phyloP scores from a whole-genome alignment of 2,329 filamentous ascomycete genomes.

The Colletotrichum tanaceti region DNA sequence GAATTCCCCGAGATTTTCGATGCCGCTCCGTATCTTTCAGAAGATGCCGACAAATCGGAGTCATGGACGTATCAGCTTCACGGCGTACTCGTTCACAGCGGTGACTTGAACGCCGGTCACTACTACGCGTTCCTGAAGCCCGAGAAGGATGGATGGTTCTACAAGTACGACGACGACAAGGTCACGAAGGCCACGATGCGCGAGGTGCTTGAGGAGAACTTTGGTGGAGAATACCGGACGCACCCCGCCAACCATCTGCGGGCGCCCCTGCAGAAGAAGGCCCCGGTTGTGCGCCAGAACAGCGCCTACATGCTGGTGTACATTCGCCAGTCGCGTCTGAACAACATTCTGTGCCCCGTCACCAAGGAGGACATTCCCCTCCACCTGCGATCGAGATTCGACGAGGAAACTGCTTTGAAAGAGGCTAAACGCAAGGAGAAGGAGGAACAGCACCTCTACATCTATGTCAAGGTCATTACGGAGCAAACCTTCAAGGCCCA shows the following conservation, averaged over 20 bases:
- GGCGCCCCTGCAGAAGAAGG: conserved; percentile 64
- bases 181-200: conserved; percentile 93
- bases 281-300: conserved; percentile 72
- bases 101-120: conserved; percentile 95
- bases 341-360: conserved; percentile 82
- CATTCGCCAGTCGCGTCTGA: conserved; percentile 86
- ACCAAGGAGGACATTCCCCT: conserved; percentile 81
- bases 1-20: conserved; percentile 89
- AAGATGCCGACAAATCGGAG: conserved; percentile 87
- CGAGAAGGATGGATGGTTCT: conserved; percentile 91
- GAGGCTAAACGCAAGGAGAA: conserved; percentile 87
- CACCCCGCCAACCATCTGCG: conserved; percentile 58
- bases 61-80: conserved; percentile 93
- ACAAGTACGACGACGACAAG: conserved; percentile 96
- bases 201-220: conserved; percentile 96
- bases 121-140: conserved; percentile 99
- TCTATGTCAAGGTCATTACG: conserved; percentile 84
- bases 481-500: conserved; percentile 84
- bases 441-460: conserved; percentile 94
- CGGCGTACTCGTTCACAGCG: conserved; percentile 94
- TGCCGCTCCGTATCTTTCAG: conserved; percentile 86
- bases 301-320: conserved; percentile 99
- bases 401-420: conserved; percentile 81
- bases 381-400: conserved; percentile 77
- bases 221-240: conserved; percentile 83